These are phyloP conservation scores for Closterium sp. DNA, from an alignment of 139 green algal species.

Conservation along the genomic window DNA sequence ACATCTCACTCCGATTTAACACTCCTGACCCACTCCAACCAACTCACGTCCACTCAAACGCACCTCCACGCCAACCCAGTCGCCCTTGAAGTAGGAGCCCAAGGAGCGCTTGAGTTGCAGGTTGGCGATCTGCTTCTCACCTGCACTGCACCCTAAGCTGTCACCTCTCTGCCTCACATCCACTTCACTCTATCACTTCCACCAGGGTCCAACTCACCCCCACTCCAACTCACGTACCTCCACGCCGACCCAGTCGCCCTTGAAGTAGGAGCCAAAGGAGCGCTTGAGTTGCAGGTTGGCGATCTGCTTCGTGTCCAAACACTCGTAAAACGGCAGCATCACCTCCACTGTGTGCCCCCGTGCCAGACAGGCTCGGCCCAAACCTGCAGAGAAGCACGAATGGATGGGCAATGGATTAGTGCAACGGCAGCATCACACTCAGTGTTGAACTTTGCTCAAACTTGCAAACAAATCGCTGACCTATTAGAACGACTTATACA, in stretches of 20 bases:
- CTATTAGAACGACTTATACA: neutral
- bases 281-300: neutral
- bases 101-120: neutral
- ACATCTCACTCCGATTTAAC: too few species aligned
- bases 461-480: too few species aligned
- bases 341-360: conserved; percentile 65
- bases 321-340: conserved; percentile 86
- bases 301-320: conserved; percentile 59
- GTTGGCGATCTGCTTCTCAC: conserved; percentile 28
- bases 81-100: neutral
- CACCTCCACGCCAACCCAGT: neutral
- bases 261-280: conserved; percentile 29
- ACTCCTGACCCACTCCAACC: too few species aligned
- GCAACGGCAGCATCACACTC: too few species aligned
- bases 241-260: conserved; percentile 26
- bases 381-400: neutral
- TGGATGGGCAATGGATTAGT: too few species aligned
- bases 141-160: conserved; percentile 44
- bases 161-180: neutral
- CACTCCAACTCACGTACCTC: neutral
- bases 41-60: neutral
- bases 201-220: neutral
- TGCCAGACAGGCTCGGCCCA: conserved; percentile 41
- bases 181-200: neutral
- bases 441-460: too few species aligned